Conservation (phyloP, 2,329 filamentous ascomycete species). For the Neoascochyta sp. region DNA sequence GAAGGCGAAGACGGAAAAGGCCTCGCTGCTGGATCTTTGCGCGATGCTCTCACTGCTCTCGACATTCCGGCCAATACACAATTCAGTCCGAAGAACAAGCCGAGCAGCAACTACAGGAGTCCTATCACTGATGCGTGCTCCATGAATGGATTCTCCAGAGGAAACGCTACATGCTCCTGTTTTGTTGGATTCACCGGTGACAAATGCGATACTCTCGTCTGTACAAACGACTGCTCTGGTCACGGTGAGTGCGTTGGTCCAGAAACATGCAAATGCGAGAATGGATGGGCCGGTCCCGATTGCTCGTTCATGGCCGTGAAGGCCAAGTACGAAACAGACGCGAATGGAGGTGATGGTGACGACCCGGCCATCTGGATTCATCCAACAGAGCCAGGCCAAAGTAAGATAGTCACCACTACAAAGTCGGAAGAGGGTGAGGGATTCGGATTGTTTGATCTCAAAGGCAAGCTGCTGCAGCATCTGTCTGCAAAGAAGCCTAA, state of each 20-base stretch:
- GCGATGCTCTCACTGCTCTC: conserved; percentile 10
- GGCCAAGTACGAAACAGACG: conserved; percentile 31
- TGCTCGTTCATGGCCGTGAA: conserved; percentile 29
- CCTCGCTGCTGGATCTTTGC: conserved; percentile 20
- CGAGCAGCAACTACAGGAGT: conserved; percentile 17
- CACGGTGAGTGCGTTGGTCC: conserved; percentile 25
- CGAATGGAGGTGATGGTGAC: conserved; percentile 33
- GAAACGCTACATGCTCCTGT: conserved; percentile 15
- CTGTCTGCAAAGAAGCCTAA: conserved; percentile 49
- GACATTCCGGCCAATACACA: conserved; percentile 17
- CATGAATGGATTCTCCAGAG: conserved; percentile 14
- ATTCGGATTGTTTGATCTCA: conserved; percentile 49
- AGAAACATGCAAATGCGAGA: conserved; percentile 24
- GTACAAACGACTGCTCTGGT: conserved; percentile 25
- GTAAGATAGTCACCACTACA: conserved; percentile 52
- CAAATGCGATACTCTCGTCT: conserved; percentile 19
- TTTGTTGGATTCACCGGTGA: conserved; percentile 23
- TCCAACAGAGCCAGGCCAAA: conserved; percentile 36
- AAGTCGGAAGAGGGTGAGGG: conserved; percentile 51
- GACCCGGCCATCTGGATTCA: conserved; percentile 35
- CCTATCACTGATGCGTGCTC: conserved; percentile 17
- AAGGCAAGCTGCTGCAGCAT: conserved; percentile 48
- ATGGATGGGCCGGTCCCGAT: conserved; percentile 24
- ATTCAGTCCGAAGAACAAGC: conserved; percentile 15
- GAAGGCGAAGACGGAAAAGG: conserved; percentile 24